Evolutionary conservation across 176 grass and related monocot species (phyloP), one percentile per base, ranked within the genome.

Genomic region (Puya raimondii): DNA sequence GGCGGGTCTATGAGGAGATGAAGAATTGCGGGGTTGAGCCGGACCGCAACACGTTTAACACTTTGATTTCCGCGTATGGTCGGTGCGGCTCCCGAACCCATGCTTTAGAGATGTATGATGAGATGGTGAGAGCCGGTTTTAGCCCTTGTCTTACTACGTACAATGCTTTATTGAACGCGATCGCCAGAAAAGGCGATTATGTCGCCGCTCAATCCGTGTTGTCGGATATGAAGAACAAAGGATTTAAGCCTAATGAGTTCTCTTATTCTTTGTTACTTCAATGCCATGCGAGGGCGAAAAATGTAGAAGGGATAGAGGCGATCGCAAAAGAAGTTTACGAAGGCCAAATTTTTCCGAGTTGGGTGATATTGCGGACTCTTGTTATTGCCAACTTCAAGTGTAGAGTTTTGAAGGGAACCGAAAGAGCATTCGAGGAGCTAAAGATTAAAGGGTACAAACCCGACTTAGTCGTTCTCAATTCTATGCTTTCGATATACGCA

Each of bases 321-420:
- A 85, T 96, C 11, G 86, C 91, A 53, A 84, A 76, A 64, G 61
- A 90, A 70, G 88, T 92, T 56, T 89, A 96, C 14, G 79, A 73
- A 10, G 81, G 89, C 48, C 27, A 27, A 12, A 82, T 92, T 58
- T 96, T 91, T 74, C 88, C 84, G 16, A 92, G 86, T 71, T 96
- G 93, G 89, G 79, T 89, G 16, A 89, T 96, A 9, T 68, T 96
- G 81, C 78, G 86, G 47, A 92, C 86, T 51, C 86, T 92, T 26
- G 79, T 96, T 29, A 83, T 90, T 13, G 84, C 82, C 54, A 92
- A 92, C 85, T 92, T 87, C 71, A 97, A 92, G 70, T 92, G 89
- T 48, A 82, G 81, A 15, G 13, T 75, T 12, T 49, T 90, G 33
- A 50, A 73, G 0, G 88, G 86, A 54, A 83, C 84, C 1, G 81